Evolutionary conservation across 768 basidiomycete species (phyloP), one percentile per base, ranked within the genome.

Genomic region (Scleroderma citrinum): DNA sequence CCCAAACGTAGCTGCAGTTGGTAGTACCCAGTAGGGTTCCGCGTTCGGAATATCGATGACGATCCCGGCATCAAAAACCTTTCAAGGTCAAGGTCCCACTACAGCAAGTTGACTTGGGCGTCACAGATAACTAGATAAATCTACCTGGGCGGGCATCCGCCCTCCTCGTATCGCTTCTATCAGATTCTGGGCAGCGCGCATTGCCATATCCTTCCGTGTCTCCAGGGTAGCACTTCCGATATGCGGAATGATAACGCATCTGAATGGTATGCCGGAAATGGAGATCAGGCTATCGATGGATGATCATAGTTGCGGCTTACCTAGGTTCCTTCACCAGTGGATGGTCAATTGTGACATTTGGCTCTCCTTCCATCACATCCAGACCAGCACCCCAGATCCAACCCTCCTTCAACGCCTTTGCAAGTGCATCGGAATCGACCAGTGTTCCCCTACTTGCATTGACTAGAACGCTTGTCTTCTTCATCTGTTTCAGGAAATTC

Each of bases 351-450:
- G 67, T 57, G 23, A 99, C 74, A 39, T 83, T 66, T 0, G 94
- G 94, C 63, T 98, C 94, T 17, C 92, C 92, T 55, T 92, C 90
- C 7, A 97, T 82, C 31, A 98, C 95, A 64, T 99, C 95, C 11
- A 99, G 59, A 0, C 92, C 95, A 0, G 96, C 96, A 20, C 83
- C 93, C 76, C 86, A 94, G 20, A 99, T 87, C 81, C 85, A 83
- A 3, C 76, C 77, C 52, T 86, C 81, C 40, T 71, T 64, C 37
- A 98, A 68, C 2, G 94, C 95, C 52, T 75, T 80, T 2, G 85
- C 87, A 8, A 99, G 75, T 12, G 94, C 95, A 42, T 87, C 81
- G 1, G 89, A 90, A 64, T 99, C 92, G 7, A 99, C 89, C 13
- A 97, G 68, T 1, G 89, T 82, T 29, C 95, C 95, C 23, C 95